phyloP scores from a whole-genome alignment of 768 basidiomycete species.

The Galerina sulciceps region DNA sequence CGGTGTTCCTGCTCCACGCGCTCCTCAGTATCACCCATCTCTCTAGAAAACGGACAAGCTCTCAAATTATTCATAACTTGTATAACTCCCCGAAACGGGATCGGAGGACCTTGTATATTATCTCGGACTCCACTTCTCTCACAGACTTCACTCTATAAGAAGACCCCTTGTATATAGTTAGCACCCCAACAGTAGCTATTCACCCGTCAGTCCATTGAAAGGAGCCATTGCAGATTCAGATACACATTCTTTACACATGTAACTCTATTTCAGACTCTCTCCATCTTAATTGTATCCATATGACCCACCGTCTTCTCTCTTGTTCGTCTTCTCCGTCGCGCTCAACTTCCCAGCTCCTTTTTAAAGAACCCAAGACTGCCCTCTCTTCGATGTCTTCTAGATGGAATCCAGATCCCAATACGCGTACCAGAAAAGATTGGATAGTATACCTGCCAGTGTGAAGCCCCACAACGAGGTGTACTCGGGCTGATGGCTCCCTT shows the following conservation, averaged over 20 bases:
- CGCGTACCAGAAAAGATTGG: constrained; percentile 56
- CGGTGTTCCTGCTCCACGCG: constrained; percentile 35
- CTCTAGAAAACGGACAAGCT: constrained; percentile 5
- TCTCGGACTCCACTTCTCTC: background rate
- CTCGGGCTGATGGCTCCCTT: constrained; percentile 45
- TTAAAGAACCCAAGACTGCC: constrained; percentile 40
- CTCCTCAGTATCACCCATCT: constrained; percentile 25
- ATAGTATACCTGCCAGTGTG: constrained; percentile 81
- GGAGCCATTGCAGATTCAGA: background rate
- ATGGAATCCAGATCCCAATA: constrained; percentile 43
- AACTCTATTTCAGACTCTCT: constrained; percentile 18
- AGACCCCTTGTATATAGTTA: constrained; percentile 2
- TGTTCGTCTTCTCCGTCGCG: constrained; percentile 63
- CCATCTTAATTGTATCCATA: constrained; percentile 69
- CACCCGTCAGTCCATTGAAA: background rate
- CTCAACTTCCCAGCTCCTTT: constrained; percentile 56
- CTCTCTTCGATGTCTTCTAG: constrained; percentile 52
- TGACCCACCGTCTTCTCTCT: constrained; percentile 73
- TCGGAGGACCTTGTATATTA: constrained; percentile 1
- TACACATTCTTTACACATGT: constrained; percentile 5
- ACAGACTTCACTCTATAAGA: background rate
- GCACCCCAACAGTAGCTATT: constrained; percentile 9
- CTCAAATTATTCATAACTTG: background rate
- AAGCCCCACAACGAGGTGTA: constrained; percentile 72
- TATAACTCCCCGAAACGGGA: background rate